Evolutionary conservation across 2,329 filamentous ascomycete species (phyloP).

Genomic region (Elsinoe ampelina): DNA sequence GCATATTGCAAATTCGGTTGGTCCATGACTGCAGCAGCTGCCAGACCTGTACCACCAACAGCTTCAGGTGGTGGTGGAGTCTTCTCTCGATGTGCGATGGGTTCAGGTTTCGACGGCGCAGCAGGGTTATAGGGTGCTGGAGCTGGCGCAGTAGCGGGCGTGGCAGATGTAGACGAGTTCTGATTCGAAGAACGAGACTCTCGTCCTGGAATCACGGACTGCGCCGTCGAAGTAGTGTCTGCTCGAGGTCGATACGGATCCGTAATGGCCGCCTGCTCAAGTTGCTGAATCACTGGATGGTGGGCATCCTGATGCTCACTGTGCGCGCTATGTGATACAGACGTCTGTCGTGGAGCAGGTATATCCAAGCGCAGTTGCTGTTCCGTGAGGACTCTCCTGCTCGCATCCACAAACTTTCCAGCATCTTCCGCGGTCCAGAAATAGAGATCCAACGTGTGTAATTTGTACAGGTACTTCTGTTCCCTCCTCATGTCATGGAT

Average conservation of each 20-base stretch:
- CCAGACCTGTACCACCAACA: constrained; percentile 39
- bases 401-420: constrained; percentile 57
- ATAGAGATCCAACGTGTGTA: constrained; percentile 68
- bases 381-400: constrained; percentile 55
- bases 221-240: constrained; percentile 28
- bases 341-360: constrained; percentile 48
- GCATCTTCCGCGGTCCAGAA: constrained; percentile 70
- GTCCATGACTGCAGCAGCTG: constrained; percentile 31
- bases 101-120: constrained; percentile 64
- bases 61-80: constrained; percentile 66
- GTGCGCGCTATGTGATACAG: constrained; percentile 32
- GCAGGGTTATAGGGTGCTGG: constrained; percentile 73
- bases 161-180: constrained; percentile 17
- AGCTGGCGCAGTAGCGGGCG: constrained; percentile 36
- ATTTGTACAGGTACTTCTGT: constrained; percentile 68
- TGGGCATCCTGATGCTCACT: constrained; percentile 42
- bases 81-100: constrained; percentile 64
- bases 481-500: constrained; percentile 63
- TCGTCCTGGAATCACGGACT: constrained; percentile 13
- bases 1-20: constrained; percentile 1
- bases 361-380: constrained; percentile 48
- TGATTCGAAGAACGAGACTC: constrained; percentile 23
- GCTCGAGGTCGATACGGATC: constrained; percentile 41
- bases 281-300: constrained; percentile 62
- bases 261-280: constrained; percentile 62